A percentile compares a stretch with the other conserved stretches of the same genome.
These are phyloP conservation scores for Maudiozyma pseudohumilis DNA, from an alignment of 805 yeast species.

Conservation along the genomic window DNA sequence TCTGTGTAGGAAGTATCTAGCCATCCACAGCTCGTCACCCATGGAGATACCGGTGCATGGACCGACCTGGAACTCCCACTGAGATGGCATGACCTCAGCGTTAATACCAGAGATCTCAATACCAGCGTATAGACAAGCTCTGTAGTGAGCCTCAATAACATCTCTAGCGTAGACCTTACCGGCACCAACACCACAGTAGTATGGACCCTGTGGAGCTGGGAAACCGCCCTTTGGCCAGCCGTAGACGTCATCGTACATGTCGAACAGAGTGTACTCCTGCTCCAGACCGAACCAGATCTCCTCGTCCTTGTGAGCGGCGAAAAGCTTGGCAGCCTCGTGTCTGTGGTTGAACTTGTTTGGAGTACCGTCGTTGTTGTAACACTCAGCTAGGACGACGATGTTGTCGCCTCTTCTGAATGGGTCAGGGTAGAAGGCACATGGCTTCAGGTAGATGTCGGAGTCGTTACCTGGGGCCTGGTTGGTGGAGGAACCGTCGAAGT, in stretches of 20 bases:
- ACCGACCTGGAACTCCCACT: conserved; percentile 99
- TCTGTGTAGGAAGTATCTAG: conserved; percentile 85
- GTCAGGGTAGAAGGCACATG: conserved; percentile 90
- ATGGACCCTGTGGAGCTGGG: conserved; percentile 99
- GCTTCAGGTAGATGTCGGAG: conserved; percentile 90
- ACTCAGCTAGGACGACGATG: conserved; percentile 88
- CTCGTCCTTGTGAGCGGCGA: conserved; percentile 81
- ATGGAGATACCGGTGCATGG: conserved; percentile 90
- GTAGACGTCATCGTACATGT: conserved; percentile 78
- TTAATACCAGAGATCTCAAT: conserved; percentile 88
- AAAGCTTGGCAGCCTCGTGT: conserved; percentile 89
- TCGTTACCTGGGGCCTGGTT: conserved; percentile 98
- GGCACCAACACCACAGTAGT: conserved; percentile 99
- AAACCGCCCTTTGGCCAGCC: conserved; percentile 99
- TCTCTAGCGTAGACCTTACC: conserved; percentile 98
- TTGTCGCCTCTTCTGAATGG: conserved; percentile 98
- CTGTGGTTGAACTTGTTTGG: conserved; percentile 99
- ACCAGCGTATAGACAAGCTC: conserved; percentile 94
- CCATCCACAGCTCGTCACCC: conserved; percentile 98
- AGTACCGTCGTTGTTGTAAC: conserved; percentile 98
- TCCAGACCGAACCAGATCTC: conserved; percentile 96
- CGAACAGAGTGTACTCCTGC: conserved; percentile 96
- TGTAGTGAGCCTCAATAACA: conserved; percentile 97
- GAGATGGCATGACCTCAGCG: conserved; percentile 99
- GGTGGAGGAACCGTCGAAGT: conserved; percentile 97